phyloP scores from a whole-genome alignment of 176 grass and related monocot species.

The Poa pratensis region DNA sequence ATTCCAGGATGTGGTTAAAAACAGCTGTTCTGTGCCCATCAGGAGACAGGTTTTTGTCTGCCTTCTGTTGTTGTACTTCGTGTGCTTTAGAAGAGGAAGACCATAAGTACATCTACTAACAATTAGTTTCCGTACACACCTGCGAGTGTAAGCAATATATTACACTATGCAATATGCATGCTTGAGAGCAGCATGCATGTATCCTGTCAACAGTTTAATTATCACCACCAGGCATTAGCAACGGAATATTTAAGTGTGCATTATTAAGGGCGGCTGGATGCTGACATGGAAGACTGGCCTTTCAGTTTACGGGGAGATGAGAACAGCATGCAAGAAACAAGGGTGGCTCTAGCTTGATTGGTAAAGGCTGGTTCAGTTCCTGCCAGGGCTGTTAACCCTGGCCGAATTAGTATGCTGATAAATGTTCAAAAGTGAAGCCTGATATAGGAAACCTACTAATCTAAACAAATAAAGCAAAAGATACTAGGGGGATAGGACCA shows the following conservation, averaged over 20 bases:
- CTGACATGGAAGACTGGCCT: conserved; percentile 36
- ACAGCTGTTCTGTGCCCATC: conserved; percentile 35
- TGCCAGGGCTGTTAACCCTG: conserved; percentile 28
- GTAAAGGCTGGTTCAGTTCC: conserved; percentile 35
- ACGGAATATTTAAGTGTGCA: conserved; percentile 44
- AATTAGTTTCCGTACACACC: conserved; percentile 17
- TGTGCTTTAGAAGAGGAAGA: conserved; percentile 43
- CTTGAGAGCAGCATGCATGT: conserved; percentile 40
- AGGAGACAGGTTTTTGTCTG: conserved; percentile 42
- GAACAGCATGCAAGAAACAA: conserved; percentile 54
- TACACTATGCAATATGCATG: conserved; percentile 29
- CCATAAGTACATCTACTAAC: conserved; percentile 16
- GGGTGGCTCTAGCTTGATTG: conserved; percentile 44
- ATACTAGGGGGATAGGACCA: conserved; percentile 41
- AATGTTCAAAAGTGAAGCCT: conserved; percentile 49
- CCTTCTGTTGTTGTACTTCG: conserved; percentile 40
- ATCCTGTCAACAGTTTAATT: conserved; percentile 35
- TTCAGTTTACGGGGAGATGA: conserved; percentile 40
- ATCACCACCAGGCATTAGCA: conserved; percentile 35
- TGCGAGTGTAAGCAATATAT: conserved; percentile 40
- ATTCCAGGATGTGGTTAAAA: conserved; percentile 44
- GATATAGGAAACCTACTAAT: conserved; percentile 46
- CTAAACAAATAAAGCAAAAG: conserved; percentile 51
- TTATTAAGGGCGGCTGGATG: conserved; percentile 41
- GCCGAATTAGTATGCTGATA: conserved; percentile 34